phyloP scores from a whole-genome alignment of 805 yeast genomes.

The Lachancea sp. region DNA sequence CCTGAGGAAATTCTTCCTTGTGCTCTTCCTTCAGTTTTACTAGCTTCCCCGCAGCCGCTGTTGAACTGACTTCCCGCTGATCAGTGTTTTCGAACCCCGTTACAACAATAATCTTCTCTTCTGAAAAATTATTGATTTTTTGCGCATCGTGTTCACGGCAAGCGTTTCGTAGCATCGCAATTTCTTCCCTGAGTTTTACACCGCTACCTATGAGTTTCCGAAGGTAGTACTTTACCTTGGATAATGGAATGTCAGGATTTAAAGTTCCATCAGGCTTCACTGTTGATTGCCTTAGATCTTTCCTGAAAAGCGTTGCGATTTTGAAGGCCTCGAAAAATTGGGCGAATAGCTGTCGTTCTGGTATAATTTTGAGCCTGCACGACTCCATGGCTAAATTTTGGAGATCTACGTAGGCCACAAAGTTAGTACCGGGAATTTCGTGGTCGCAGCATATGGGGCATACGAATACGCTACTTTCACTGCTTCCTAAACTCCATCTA shows the following conservation, averaged over 20 bases:
- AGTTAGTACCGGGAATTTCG: constrained; percentile 15
- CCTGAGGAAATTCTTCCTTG: too few relatives aligned
- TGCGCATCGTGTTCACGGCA: constrained; percentile 11
- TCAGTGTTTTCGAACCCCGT: constrained; percentile 7
- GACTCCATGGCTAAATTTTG: constrained; percentile 16
- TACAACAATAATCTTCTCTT: constrained; percentile 1
- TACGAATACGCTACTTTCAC: constrained; percentile 37
- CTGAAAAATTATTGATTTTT: constrained; percentile 1
- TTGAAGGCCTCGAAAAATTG: constrained; percentile 14
- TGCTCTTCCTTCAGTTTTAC: too few relatives aligned
- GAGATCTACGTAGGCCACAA: constrained; percentile 18
- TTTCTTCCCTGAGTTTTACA: constrained; percentile 11
- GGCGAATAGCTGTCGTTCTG: constrained; percentile 15
- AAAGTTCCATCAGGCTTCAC: constrained; percentile 18
- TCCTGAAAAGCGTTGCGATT: constrained; percentile 14
- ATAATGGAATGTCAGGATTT: constrained; percentile 20
- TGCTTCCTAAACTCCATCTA: constrained; percentile 26
- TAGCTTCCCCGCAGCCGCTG: neutral
- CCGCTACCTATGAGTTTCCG: constrained; percentile 45
- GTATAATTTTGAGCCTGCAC: constrained; percentile 17
- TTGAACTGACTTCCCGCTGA: neutral
- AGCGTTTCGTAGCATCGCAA: constrained; percentile 12
- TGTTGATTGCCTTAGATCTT: constrained; percentile 8
- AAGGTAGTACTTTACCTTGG: constrained; percentile 37
- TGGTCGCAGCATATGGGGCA: constrained; percentile 46